phyloP scores from a whole-genome alignment of 2,329 filamentous ascomycete species.

The Penicillium sp. region DNA sequence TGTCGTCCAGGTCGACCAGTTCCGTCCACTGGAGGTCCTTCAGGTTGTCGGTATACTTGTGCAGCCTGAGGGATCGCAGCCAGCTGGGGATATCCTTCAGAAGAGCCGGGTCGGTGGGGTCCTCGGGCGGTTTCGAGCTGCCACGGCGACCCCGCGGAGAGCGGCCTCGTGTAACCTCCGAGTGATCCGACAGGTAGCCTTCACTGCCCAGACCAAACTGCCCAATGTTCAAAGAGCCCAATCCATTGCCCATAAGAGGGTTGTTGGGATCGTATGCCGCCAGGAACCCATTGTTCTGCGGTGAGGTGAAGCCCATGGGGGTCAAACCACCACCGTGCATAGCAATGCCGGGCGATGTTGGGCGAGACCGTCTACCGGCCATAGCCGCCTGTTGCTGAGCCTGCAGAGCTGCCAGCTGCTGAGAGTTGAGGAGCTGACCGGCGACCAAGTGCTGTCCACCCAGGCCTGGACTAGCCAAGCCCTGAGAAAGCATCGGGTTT shows the following conservation, averaged over 20 bases:
- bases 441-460: constrained; percentile 77
- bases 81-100: constrained; percentile 94
- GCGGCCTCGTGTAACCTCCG: constrained; percentile 83
- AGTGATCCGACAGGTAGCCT: constrained; percentile 91
- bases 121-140: constrained; percentile 95
- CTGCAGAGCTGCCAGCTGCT: constrained; percentile 81
- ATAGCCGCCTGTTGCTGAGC: constrained; percentile 61
- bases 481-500: constrained; percentile 65
- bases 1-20: constrained; percentile 86
- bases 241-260: constrained; percentile 68
- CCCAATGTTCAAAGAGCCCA: constrained; percentile 69
- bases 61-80: constrained; percentile 88
- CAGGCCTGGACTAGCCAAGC: constrained; percentile 61
- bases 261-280: constrained; percentile 77
- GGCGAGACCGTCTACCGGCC: constrained; percentile 74
- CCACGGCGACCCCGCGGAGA: constrained; percentile 90
- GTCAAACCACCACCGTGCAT: constrained; percentile 67
- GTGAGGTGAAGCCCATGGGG: constrained; percentile 73
- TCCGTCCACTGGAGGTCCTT: constrained; percentile 98
- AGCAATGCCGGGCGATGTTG: constrained; percentile 82
- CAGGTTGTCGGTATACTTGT: constrained; percentile 98
- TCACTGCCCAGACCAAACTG: constrained; percentile 71
- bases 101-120: constrained; percentile 86
- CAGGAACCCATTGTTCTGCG: constrained; percentile 92
- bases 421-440: constrained; percentile 79